Conservation (phyloP, 768 basidiomycete species). For the Leccinum uliginosum region DNA sequence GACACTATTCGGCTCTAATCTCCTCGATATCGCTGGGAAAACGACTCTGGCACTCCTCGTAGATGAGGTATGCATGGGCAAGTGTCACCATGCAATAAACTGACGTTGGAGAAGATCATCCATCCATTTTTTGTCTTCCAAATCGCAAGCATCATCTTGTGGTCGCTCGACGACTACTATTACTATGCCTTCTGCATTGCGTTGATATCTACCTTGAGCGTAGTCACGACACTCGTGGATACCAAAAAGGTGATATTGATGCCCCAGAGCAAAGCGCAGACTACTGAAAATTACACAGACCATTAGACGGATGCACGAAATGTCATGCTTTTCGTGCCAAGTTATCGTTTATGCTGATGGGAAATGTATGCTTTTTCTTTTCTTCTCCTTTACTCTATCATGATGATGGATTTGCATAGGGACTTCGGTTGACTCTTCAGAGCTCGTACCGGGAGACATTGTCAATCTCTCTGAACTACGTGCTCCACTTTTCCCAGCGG, state of each 20-base stretch:
- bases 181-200: constrained; percentile 98
- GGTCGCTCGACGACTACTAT: constrained; percentile 94
- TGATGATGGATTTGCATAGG: constrained; percentile 40
- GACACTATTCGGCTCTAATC: constrained; percentile 76
- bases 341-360: constrained; percentile 68
- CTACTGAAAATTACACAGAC: constrained; percentile 48
- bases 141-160: constrained; percentile 88
- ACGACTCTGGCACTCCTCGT: constrained; percentile 71
- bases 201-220: constrained; percentile 81
- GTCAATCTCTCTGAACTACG: constrained; percentile 80
- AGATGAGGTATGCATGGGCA: constrained; percentile 67
- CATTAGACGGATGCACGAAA: constrained; percentile 89
- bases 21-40: constrained; percentile 89
- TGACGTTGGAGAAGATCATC: constrained; percentile 54
- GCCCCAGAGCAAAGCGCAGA: background rate
- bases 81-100: background rate
- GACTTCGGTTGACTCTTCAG: constrained; percentile 65
- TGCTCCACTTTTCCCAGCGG: constrained; percentile 77
- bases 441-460: constrained; percentile 89
- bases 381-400: background rate
- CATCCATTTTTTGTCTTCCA: constrained; percentile 99
- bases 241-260: constrained; percentile 71
- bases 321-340: constrained; percentile 86
- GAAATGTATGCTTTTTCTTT: constrained; percentile 49
- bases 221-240: constrained; percentile 82